Conservation (phyloP, 257 asterid genomes). For the Scutellaria minor region DNA sequence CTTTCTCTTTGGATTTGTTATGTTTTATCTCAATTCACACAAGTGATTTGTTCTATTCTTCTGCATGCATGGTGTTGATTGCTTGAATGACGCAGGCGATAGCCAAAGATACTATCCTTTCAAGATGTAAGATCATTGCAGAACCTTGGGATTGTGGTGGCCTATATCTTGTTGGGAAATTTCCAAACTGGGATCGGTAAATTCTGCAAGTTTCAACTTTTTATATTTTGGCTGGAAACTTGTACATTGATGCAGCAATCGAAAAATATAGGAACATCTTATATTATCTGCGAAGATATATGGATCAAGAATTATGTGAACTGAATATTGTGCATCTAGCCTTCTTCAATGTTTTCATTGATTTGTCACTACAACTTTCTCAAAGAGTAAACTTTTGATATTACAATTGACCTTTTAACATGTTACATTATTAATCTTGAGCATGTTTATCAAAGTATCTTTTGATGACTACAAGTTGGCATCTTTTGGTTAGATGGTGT, state of each 20-base stretch:
- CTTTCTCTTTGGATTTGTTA: slow-evolving; percentile 7
- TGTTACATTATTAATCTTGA: not conserved
- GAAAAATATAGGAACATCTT: slow-evolving; percentile 22
- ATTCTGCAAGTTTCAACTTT: not conserved
- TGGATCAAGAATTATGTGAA: not conserved
- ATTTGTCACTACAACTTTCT: not conserved
- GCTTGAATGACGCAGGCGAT: slow-evolving; percentile 67
- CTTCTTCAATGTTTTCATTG: not conserved
- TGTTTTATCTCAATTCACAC: slow-evolving; percentile 7
- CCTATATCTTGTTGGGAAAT: slow-evolving; percentile 92
- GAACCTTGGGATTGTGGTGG: slow-evolving; percentile 99
- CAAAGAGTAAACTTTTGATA: not conserved
- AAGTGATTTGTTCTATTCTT: slow-evolving; percentile 22
- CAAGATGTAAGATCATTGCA: slow-evolving; percentile 90
- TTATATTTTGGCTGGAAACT: slow-evolving; percentile 23
- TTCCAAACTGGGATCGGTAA: slow-evolving; percentile 99
- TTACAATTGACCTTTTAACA: not conserved
- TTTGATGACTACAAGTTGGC: slow-evolving; percentile 17
- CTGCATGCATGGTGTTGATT: slow-evolving; percentile 22
- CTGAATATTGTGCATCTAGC: not conserved
- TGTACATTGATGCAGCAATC: slow-evolving; percentile 18
- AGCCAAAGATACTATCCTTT: slow-evolving; percentile 84
- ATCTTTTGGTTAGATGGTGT: not conserved
- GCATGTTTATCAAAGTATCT: not conserved
- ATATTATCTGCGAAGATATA: not conserved